Conservation (phyloP, 1,284 basidiomycete genomes). For the Tetrapyrgos nigripes region DNA sequence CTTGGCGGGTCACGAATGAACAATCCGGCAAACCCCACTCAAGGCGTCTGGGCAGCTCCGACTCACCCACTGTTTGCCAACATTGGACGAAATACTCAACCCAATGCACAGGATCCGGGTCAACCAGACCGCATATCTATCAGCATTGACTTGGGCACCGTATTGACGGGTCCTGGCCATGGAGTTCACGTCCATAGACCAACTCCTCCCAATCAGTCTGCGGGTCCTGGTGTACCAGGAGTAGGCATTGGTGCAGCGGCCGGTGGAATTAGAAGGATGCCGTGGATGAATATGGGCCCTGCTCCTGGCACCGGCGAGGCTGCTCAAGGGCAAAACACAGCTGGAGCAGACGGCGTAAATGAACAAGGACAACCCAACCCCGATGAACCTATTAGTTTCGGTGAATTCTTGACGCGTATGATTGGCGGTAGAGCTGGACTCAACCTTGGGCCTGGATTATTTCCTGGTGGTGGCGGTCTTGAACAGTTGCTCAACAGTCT, state of each 20-base stretch:
- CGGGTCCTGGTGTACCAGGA: conserved; percentile 6
- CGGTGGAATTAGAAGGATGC: neutral
- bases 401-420: neutral
- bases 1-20: neutral
- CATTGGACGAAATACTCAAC: neutral
- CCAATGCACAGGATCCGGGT: neutral
- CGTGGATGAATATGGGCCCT: neutral
- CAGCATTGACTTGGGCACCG: neutral
- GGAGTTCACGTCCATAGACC: neutral
- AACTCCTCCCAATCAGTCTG: neutral
- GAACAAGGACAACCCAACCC: neutral
- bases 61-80: neutral
- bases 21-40: neutral
- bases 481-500: conserved; percentile 2
- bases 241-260: conserved; percentile 4
- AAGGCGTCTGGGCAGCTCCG: neutral
- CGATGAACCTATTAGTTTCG: neutral
- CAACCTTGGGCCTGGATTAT: neutral
- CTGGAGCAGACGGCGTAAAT: neutral
- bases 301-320: neutral
- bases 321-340: neutral
- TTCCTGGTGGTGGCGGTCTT: conserved; percentile 8
- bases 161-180: neutral
- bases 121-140: neutral
- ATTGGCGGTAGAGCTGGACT: neutral